Conservation (phyloP, 169 alveolate genomes). For the Plasmodium ovale region DNA sequence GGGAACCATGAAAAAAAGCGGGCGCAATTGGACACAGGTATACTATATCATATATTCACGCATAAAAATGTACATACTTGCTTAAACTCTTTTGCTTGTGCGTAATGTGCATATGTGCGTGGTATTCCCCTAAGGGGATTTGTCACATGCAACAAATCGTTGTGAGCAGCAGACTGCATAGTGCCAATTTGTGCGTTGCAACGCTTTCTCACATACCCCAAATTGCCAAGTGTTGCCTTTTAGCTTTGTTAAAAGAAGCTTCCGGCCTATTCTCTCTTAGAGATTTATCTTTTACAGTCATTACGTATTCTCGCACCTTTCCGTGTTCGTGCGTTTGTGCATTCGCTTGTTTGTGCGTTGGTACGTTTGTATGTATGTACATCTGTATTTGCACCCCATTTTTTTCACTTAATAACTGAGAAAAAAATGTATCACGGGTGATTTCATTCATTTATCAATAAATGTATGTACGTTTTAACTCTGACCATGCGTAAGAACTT, state of each 20-base stretch:
- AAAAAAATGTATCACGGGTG: neutral
- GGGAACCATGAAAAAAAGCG: slow-evolving; percentile 51
- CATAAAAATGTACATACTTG: slow-evolving; percentile 1
- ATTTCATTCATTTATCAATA: too few relatives aligned
- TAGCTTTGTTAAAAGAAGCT: neutral
- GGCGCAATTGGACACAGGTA: slow-evolving; percentile 57
- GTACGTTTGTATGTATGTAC: too few relatives aligned
- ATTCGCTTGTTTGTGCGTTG: too few relatives aligned
- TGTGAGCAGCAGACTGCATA: neutral
- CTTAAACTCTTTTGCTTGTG: neutral
- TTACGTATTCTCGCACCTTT: too few relatives aligned
- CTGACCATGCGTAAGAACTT: neutral
- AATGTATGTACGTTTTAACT: neutral
- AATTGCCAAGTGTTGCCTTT: neutral
- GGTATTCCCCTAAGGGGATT: too few relatives aligned
- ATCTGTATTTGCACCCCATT: too few relatives aligned
- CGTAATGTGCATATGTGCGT: neutral
- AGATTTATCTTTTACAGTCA: too few relatives aligned
- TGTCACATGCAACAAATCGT: neutral
- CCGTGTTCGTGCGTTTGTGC: too few relatives aligned
- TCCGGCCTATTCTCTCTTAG: neutral
- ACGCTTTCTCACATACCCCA: neutral
- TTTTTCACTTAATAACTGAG: neutral
- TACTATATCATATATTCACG: neutral
- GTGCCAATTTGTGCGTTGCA: neutral